Evolutionary conservation across 495 filamentous ascomycete genomes (phyloP).

Genomic region (Acidiella bohemica): DNA sequence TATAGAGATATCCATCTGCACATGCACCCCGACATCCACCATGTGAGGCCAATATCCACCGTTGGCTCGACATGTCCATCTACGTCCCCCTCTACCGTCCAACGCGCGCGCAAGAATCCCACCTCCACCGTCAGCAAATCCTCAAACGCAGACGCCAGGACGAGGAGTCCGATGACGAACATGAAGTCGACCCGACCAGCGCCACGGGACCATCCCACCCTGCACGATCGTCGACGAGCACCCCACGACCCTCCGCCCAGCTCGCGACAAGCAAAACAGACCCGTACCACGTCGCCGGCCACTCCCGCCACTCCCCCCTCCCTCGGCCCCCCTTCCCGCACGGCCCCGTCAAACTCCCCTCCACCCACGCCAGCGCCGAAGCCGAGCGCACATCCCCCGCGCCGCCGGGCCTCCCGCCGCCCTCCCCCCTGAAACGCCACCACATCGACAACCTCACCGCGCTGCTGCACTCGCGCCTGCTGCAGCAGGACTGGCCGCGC

Average conservation of each 20-base stretch:
- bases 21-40: no score
- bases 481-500: conserved; percentile 46
- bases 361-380: no score
- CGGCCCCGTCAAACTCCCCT: not conserved
- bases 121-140: not conserved
- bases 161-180: conserved; percentile 2
- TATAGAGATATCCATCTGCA: no score
- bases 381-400: no score
- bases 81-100: conserved; percentile 9
- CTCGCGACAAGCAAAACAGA: conserved; percentile 11
- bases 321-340: conserved; percentile 29
- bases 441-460: conserved; percentile 47
- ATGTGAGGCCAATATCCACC: no score
- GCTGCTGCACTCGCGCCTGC: conserved; percentile 48
- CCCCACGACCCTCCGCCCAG: not conserved
- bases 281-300: conserved; percentile 18
- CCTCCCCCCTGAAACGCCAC: conserved; percentile 37
- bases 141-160: conserved; percentile 9
- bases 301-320: conserved; percentile 5
- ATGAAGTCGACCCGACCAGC: not conserved
- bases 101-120: not conserved
- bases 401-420: no score
- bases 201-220: not conserved
- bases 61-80: conserved; percentile 2
- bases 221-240: not conserved